Base-by-base conservation (phyloP, 106 monocot species). In the Dendrobium nobile region DNA sequence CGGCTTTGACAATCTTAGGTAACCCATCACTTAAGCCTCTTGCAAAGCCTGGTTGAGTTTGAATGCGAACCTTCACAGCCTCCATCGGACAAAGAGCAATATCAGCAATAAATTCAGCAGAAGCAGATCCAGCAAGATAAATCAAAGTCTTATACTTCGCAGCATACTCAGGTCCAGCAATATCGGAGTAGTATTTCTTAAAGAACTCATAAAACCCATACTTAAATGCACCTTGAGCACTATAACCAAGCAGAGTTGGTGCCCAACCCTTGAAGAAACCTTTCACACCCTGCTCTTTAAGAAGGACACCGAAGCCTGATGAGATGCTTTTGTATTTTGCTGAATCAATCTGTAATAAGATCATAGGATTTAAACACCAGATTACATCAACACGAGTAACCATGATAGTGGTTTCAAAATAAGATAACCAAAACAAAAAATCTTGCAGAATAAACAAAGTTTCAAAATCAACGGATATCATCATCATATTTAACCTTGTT, bases 191-290 rank as follows among this genome's bases (percentile, higher is more conserved):
- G 47, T 92, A 88, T 67, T 92, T 89, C 86, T 92, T 92, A 83
- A 92, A 92, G 82, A 86, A 88, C 85, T 92, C 92, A 80, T 92
- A 92, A 73, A 92, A 92, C 11, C 92, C 92, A 77, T 67, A 88
- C 81, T 92, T 92, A 86, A 85, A 88, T 10, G 87, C 92, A 33
- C 92, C 92, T 78, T 92, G 92, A 42, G 87, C 89, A 77, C 92
- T 89, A 81, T 92, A 92, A 7, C 92, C 92, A 8, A 92, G 84
- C 40, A 92, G 84, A 8, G 92, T 92, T 11, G 92, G 89, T 19
- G 77, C 87, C 92, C 92, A 92, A 5, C 89, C 92, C 76, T 82
- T 89, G 82, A 92, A 92, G 86, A 92, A 89, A 68, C 92, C 92
- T 77, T 67, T 89, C 19, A 86, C 20, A 7, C 92, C 92, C 75